A percentile compares a stretch with the other conserved stretches of the same genome.
Evolutionary conservation across 2,329 filamentous ascomycete species (phyloP).

Genomic region (Colletotrichum cuscutae): DNA sequence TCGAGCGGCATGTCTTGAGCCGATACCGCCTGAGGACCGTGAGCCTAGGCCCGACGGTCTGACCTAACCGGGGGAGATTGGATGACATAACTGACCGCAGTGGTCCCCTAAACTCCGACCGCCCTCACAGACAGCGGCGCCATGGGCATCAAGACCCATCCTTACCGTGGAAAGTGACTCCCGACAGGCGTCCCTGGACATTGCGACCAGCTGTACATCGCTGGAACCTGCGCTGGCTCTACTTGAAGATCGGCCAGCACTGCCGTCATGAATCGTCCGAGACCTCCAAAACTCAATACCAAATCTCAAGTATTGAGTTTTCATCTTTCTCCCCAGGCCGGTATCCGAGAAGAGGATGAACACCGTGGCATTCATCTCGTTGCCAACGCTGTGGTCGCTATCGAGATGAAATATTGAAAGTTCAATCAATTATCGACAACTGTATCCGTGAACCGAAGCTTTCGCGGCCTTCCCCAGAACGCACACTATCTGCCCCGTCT

Average conservation of each 20-base stretch:
- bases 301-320: not conserved
- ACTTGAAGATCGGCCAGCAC: not conserved
- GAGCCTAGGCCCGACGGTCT: not conserved
- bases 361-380: slow-evolving; percentile 2
- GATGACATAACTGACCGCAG: not conserved
- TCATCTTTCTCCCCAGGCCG: not conserved
- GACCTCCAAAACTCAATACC: not conserved
- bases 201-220: not conserved
- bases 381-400: not conserved
- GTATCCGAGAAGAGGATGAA: not conserved
- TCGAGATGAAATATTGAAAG: slow-evolving; percentile 26
- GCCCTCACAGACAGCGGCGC: slow-evolving; percentile 9
- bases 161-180: not conserved
- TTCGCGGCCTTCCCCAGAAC: slow-evolving; percentile 23
- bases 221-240: not conserved
- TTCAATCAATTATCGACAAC: not conserved
- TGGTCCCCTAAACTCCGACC: slow-evolving; percentile 2
- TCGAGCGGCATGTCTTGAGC: slow-evolving; percentile 5
- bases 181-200: slow-evolving; percentile 1
- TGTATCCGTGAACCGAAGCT: not conserved
- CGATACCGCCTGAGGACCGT: not conserved
- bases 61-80: not conserved
- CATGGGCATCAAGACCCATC: not conserved
- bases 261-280: not conserved
- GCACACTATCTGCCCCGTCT: slow-evolving; percentile 17